Evolutionary conservation across 2,329 filamentous ascomycete genomes (phyloP).

Genomic region (Calonectria fujianensis): DNA sequence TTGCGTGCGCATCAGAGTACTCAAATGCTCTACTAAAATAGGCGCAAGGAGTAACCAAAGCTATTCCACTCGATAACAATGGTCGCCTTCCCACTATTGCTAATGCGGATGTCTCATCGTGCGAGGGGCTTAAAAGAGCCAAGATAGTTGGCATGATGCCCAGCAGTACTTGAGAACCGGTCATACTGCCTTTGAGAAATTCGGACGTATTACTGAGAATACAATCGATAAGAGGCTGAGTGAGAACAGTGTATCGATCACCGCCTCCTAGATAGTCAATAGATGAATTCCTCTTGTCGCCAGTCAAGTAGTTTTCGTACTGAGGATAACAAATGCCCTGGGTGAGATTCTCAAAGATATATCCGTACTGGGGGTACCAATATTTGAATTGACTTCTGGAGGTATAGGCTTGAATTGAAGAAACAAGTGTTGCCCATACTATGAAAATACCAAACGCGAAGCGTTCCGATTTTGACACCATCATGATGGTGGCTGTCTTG

Average conservation of each 20-base stretch:
- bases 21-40: constrained; percentile 38
- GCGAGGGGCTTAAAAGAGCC: constrained; percentile 28
- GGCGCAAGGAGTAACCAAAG: constrained; percentile 30
- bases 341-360: constrained; percentile 27
- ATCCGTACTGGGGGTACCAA: constrained; percentile 35
- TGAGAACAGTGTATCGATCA: constrained; percentile 25
- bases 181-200: constrained; percentile 34
- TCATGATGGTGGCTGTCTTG: background rate
- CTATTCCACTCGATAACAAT: constrained; percentile 24
- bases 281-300: constrained; percentile 4
- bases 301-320: constrained; percentile 26
- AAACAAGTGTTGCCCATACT: background rate
- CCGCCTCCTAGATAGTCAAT: constrained; percentile 31
- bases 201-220: constrained; percentile 31
- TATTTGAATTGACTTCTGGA: constrained; percentile 25
- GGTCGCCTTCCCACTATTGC: constrained; percentile 29
- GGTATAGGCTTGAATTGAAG: background rate
- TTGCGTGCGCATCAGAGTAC: constrained; percentile 28
- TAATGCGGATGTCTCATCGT: constrained; percentile 29
- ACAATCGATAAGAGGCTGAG: constrained; percentile 37
- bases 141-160: constrained; percentile 38
- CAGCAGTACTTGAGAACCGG: constrained; percentile 31
- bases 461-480: background rate
- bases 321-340: constrained; percentile 14
- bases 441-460: background rate